Evolutionary conservation across 2,329 filamentous ascomycete species (phyloP), one percentile per base, ranked within the genome.

Genomic region (Stagonosporopsis chrysanthemi): DNA sequence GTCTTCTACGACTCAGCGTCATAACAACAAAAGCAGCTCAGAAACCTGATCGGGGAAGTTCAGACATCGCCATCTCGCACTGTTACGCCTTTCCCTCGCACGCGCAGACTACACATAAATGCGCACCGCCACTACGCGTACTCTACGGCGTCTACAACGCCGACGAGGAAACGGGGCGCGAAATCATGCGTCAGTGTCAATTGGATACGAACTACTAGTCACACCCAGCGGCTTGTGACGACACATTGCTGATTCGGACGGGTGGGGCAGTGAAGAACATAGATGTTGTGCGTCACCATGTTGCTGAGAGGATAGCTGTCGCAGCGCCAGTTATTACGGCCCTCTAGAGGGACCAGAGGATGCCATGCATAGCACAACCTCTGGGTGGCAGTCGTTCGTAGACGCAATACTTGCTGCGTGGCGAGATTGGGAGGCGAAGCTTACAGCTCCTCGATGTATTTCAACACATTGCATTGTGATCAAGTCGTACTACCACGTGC

Each of bases 71-170:
- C 2, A 81, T 83, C 45, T 81, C 78, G 43, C 81, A 84, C 61
- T 75, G 81, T 24, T 67, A 76, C 23, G 71, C 76, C 15, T 69
- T 72, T 6, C 62, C 77, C 4, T 79, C 55, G 70, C 83, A 9
- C 83, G 81, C 79, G 76, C 80, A 14, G 82, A 84, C 64, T 81
- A 78, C 61, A 56, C 82, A 6, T 80, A 79, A 63, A 83, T 83
- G 81, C 19, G 77, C 76, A 1, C 80, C 81, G n/a, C 81, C 82
- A 1, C 79, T 80, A 39, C 67, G 83, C 17, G 81, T 81, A 3
- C 83, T 80, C 62, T 78, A 78, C 63, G 80, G 73, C 24, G 77
- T 80, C 7, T 74, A 73, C 14, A 70, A 64, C 0, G 64, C 72
- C n/a, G 71, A 82, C 50, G 29, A 72, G 12, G 61, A 48, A 7